A percentile compares a stretch with the other conserved stretches of the same genome.
These are phyloP conservation scores for Ceratocystis diversiconidia DNA, from an alignment of 2,329 filamentous ascomycete species.

Conservation along the genomic window DNA sequence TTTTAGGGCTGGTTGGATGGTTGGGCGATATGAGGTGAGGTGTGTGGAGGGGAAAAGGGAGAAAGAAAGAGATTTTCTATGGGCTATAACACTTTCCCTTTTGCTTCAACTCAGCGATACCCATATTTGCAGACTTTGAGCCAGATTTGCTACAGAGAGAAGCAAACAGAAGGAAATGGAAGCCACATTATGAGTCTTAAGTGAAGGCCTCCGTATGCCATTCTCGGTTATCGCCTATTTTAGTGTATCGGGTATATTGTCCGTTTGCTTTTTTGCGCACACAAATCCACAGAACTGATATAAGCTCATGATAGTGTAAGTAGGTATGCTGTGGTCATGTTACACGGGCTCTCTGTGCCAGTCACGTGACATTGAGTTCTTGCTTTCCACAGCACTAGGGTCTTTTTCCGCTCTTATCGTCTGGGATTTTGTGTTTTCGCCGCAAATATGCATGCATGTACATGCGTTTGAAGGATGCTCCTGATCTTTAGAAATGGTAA, in stretches of 20 bases:
- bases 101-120: neutral
- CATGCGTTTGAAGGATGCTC: neutral
- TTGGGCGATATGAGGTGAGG: neutral
- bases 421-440: neutral
- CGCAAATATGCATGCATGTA: neutral
- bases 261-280: neutral
- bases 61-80: neutral
- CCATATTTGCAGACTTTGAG: neutral
- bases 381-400: neutral
- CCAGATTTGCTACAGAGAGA: neutral
- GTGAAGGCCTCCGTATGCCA: neutral
- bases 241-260: neutral
- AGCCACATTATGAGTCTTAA: neutral
- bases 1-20: neutral
- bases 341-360: neutral
- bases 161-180: neutral
- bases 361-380: neutral
- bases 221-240: neutral
- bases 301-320: neutral
- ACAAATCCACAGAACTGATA: neutral
- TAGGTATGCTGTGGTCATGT: neutral
- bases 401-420: neutral
- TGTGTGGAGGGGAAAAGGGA: neutral
- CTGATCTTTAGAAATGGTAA: neutral
- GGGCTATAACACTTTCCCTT: neutral